These are phyloP conservation scores for Aspergillus tanneri DNA, from an alignment of 2,329 filamentous ascomycete species.

Conservation along the genomic window DNA sequence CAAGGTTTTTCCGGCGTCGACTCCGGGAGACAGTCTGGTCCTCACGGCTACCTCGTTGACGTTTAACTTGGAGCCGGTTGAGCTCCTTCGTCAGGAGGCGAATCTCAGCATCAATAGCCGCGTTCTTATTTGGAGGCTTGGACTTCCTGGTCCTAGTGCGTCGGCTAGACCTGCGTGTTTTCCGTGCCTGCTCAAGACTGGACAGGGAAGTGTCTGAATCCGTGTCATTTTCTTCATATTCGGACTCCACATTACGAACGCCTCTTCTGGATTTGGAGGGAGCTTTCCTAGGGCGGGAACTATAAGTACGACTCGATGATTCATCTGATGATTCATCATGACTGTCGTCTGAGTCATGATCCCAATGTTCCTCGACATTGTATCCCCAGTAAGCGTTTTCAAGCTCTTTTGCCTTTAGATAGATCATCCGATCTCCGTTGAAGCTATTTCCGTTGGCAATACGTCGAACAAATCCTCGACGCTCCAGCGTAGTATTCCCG, in stretches of 20 bases:
- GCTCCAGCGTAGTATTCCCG: constrained; percentile 11
- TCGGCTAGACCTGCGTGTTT: too few species aligned
- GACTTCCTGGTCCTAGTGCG: too few species aligned
- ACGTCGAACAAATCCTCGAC: constrained; percentile 15
- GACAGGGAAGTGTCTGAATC: neutral
- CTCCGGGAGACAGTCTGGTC: too few species aligned
- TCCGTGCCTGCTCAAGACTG: too few species aligned
- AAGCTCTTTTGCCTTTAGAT: constrained; percentile 15
- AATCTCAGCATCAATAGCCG: too few species aligned
- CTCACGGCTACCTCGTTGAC: too few species aligned
- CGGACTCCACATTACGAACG: neutral
- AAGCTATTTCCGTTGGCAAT: constrained; percentile 15
- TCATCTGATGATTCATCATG: neutral
- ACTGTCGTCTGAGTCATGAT: neutral
- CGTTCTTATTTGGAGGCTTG: too few species aligned
- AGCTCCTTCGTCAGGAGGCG: too few species aligned
- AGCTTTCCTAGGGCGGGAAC: neutral
- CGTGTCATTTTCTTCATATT: neutral
- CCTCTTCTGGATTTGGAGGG: neutral
- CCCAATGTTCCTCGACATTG: constrained; percentile 4
- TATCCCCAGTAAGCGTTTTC: constrained; percentile 8
- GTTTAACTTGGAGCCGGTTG: too few species aligned
- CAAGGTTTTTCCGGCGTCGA: too few species aligned
- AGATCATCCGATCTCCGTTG: constrained; percentile 17
- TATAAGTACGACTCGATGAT: neutral